phyloP scores from a whole-genome alignment of 352 stramenopile species.

The Phytophthora ramorum region DNA sequence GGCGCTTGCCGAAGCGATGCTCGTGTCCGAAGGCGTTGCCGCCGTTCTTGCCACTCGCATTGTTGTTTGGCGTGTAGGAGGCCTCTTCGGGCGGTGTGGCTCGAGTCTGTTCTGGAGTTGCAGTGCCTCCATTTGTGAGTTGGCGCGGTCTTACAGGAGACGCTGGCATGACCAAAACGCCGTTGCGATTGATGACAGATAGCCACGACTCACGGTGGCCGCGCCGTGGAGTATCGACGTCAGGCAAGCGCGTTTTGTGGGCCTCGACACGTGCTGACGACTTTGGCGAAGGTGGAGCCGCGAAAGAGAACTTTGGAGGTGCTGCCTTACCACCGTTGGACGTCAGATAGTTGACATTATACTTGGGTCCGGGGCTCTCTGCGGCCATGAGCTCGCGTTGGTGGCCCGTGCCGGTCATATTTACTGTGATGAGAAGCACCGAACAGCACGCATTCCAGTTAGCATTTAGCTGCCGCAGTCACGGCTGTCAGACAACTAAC shows the following conservation, averaged over 20 bases:
- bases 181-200: constrained; percentile 84
- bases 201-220: constrained; percentile 84
- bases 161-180: constrained; percentile 75
- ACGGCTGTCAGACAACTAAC: constrained; percentile 21
- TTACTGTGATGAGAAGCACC: constrained; percentile 44
- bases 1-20: constrained; percentile 72
- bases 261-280: constrained; percentile 38
- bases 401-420: constrained; percentile 64
- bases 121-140: constrained; percentile 8
- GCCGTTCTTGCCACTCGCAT: constrained; percentile 29
- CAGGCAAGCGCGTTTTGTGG: constrained; percentile 59
- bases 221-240: constrained; percentile 57
- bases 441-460: constrained; percentile 4
- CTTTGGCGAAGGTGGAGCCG: constrained; percentile 43
- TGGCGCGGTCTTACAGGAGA: constrained; percentile 44
- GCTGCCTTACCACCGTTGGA: constrained; percentile 61
- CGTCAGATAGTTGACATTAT: constrained; percentile 71
- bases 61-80: constrained; percentile 30
- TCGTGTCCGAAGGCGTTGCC: constrained; percentile 79
- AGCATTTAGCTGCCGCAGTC: background rate
- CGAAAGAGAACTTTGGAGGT: constrained; percentile 72
- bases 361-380: constrained; percentile 85
- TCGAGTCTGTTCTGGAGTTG: constrained; percentile 18
- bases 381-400: constrained; percentile 78
- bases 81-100: constrained; percentile 18